A percentile compares a stretch with the other conserved stretches of the same genome.
Conservation (phyloP, 768 basidiomycete genomes). For the Mycena polygramma region DNA sequence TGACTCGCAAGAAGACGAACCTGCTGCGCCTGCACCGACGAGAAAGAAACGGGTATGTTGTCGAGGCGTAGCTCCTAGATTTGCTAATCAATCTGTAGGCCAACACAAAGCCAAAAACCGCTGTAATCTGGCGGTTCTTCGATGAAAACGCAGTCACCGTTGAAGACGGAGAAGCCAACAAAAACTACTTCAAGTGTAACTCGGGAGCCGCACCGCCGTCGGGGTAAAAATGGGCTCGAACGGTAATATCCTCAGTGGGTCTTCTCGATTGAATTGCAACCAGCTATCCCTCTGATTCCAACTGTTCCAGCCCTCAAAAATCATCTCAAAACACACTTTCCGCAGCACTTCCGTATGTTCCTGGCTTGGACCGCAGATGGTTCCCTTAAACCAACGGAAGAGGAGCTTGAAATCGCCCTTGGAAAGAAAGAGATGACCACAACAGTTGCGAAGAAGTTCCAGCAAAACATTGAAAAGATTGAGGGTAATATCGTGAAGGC, state of each 20-base stretch:
- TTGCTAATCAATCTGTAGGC: neutral
- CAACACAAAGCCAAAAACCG: too few relatives aligned
- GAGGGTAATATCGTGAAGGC: conserved; percentile 3
- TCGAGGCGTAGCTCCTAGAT: neutral
- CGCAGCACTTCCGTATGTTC: conserved; percentile 15
- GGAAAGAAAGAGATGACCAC: neutral
- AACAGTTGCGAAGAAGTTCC: neutral
- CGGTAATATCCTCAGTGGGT: conserved; percentile 12
- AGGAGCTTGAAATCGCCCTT: neutral
- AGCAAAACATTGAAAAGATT: neutral
- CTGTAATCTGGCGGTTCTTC: conserved; percentile 7
- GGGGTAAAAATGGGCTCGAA: neutral
- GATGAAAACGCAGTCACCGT: neutral
- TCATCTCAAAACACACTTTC: conserved; percentile 6
- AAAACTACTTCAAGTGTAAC: conserved; percentile 7
- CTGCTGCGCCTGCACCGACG: neutral
- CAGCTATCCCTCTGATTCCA: too few relatives aligned
- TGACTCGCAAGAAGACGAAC: neutral
- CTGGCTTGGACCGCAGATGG: neutral
- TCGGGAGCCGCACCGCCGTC: neutral
- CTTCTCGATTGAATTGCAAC: neutral
- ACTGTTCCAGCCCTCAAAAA: conserved; percentile 9
- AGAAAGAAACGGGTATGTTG: neutral
- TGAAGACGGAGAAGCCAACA: neutral
- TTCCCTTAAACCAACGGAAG: neutral